Conservation (phyloP, 345 rosid genomes). For the Geranium rotundifolium region DNA sequence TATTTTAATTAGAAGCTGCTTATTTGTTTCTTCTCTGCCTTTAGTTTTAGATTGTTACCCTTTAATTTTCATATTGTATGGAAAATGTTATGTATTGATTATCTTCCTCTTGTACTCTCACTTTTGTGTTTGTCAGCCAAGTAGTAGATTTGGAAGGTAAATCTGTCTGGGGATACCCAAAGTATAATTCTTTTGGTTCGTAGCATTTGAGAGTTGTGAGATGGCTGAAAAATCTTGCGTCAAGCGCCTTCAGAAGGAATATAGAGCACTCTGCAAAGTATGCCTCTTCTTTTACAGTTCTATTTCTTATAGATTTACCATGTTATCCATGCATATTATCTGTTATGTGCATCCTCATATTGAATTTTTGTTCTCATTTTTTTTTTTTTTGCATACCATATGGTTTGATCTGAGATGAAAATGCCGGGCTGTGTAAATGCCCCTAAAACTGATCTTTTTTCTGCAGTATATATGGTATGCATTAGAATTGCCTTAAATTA, state of each 20-base stretch:
- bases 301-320: background rate
- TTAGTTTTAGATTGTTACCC: background rate
- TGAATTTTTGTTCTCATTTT: background rate
- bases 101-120: background rate
- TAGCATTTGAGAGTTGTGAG: constrained; percentile 6
- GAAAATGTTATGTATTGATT: background rate
- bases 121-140: background rate
- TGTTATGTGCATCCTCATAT: background rate
- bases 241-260: constrained; percentile 95
- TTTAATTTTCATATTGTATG: background rate
- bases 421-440: background rate
- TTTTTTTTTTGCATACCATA: background rate
- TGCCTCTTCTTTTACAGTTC: constrained; percentile 1
- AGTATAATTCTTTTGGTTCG: background rate
- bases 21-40: background rate
- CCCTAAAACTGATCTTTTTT: background rate
- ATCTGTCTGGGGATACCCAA: background rate
- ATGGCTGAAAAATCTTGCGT: constrained; percentile 95
- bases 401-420: background rate
- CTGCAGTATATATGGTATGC: too few relatives aligned
- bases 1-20: background rate
- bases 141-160: background rate
- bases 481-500: background rate
- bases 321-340: background rate
- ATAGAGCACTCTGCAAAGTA: constrained; percentile 92